Conservation (phyloP, 768 basidiomycete species). For the Paxillus rubicundulus region DNA sequence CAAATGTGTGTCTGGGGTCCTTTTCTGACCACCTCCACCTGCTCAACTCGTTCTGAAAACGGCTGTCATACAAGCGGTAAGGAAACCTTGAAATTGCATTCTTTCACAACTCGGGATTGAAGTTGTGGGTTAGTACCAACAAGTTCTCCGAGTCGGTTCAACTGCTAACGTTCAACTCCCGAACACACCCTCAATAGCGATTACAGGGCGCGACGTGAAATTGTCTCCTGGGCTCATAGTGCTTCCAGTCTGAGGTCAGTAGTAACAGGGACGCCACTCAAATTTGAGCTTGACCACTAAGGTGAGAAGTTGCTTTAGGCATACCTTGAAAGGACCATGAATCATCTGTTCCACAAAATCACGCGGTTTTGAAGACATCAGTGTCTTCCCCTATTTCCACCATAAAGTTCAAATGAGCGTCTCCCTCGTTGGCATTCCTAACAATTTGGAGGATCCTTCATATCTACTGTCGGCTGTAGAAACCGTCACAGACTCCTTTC, state of each 20-base stretch:
- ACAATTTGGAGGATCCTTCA: slow-evolving; percentile 13
- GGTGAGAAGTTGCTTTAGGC: neutral
- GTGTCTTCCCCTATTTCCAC: neutral
- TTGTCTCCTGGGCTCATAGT: no score
- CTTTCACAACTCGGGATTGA: no score
- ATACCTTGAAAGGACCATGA: neutral
- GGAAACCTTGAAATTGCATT: no score
- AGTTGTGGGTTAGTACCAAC: no score
- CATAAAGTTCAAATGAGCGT: neutral
- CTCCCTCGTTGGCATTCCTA: neutral
- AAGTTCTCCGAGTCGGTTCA: no score
- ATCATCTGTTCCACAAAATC: neutral
- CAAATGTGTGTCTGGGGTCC: no score
- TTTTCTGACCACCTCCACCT: no score
- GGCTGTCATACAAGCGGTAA: no score
- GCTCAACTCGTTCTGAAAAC: no score
- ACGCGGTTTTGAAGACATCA: neutral
- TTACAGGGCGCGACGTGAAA: no score
- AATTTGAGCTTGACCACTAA: neutral
- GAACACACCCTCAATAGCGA: no score
- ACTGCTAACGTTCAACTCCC: no score
- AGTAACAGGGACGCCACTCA: neutral
- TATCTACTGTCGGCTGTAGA: slow-evolving; percentile 43
- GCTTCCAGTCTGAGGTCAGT: neutral
- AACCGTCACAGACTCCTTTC: slow-evolving; percentile 46